Base-by-base conservation (phyloP, 2,329 filamentous ascomycete species). In the Penicillium brasilianum region DNA sequence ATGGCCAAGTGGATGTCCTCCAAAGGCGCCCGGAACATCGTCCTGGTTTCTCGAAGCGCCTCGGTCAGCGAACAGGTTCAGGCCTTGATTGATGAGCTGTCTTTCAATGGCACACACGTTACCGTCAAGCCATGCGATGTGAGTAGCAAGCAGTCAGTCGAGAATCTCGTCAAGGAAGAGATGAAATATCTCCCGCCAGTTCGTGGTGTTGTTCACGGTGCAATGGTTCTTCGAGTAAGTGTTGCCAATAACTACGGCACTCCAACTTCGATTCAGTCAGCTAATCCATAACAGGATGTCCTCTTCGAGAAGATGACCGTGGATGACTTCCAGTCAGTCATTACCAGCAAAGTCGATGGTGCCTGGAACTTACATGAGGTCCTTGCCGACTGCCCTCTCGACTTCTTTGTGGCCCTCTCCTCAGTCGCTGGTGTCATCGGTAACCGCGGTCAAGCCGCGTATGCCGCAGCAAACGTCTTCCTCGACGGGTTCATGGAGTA, bases 11-110 rank as follows among this genome's bases (percentile, higher is more conserved):
- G 84, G 57, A 77, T 88, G 57, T 75, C 78, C n/a, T 68, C 71
- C 4, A 79, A 81, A 13, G 86, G 86, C 1, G 86, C 81, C 1
- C 78, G 75, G 18, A 74, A 84, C 58, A 65, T 88, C 8, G 81
- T 82, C 1, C 84, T 87, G 49, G 65, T 87, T 0, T 87, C 84
- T 11, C 80, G 86, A 28, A 81, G 76, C 54, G 71, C 68, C 20
- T 65, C 71, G 0, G 52, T 66, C 11, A 66, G 65, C 10, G 59
- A 69, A 3, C 63, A 66, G 16, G 58, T 71, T 3, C 64, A 65
- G 50, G 46, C 53, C 8, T 41, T 71, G 4, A 59, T 68, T 13
- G 61, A 66, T 11, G 62, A 63, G 9, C 37, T 73, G 30, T 57
- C 61, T 16, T 18, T 55, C 20, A 14, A 56, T 1, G 67, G 69